Percentiles rank a stretch among this genome's conserved stretches.
These are phyloP conservation scores for Serendipita vermifera DNA, from an alignment of 768 basidiomycete genomes.

Conservation along the genomic window DNA sequence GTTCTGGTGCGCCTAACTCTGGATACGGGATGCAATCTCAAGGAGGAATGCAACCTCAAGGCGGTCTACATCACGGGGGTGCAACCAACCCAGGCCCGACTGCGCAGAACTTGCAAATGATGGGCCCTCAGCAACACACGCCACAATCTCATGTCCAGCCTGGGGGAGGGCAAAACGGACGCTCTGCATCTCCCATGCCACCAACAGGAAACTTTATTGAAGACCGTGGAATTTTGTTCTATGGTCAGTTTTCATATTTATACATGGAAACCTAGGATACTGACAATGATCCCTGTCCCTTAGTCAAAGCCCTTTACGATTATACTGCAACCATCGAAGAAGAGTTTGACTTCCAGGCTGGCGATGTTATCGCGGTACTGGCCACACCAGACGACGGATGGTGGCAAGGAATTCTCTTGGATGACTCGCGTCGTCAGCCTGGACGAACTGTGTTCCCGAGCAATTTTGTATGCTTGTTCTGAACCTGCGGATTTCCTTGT, in stretches of 20 bases:
- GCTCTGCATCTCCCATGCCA: conserved; percentile 25
- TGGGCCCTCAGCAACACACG: too few species aligned
- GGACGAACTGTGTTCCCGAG: conserved; percentile 77
- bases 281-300: conserved; percentile 12
- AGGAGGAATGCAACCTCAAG: conserved; percentile 1
- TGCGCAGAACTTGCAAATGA: too few species aligned
- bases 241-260: conserved; percentile 42
- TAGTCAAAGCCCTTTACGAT: conserved; percentile 84
- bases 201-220: conserved; percentile 73
- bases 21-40: conserved; percentile 11
- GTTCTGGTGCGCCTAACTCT: conserved; percentile 10
- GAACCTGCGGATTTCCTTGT: too few species aligned
- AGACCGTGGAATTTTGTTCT: conserved; percentile 70
- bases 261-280: neutral
- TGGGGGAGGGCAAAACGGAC: neutral
- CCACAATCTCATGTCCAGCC: too few species aligned
- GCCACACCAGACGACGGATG: conserved; percentile 91
- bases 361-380: conserved; percentile 92
- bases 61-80: too few species aligned
- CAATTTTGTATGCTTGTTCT: conserved; percentile 77
- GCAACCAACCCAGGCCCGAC: too few species aligned
- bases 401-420: conserved; percentile 89
- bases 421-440: conserved; percentile 53
- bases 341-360: conserved; percentile 92
- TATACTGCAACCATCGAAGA: conserved; percentile 75